phyloP scores from a whole-genome alignment of 2,329 filamentous ascomycete genomes.

The Ophiostoma pallidulum region DNA sequence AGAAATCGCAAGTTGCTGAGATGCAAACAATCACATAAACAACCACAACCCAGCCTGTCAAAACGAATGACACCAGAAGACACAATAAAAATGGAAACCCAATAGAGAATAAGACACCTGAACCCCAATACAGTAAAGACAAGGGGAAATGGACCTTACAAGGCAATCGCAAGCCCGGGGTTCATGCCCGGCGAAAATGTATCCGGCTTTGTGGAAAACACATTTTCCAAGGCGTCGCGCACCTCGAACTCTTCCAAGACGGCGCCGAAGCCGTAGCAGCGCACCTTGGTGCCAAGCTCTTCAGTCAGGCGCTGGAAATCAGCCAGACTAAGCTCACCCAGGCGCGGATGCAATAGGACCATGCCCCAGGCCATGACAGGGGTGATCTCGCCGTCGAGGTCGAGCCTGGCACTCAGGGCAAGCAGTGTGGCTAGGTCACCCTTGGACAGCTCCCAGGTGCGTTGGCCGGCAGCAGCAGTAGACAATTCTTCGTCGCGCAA shows the following conservation, averaged over 20 bases:
- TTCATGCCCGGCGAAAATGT: not conserved
- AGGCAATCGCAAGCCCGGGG: constrained; percentile 4
- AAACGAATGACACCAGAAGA: no score
- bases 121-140: no score
- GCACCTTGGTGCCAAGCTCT: constrained; percentile 68
- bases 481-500: no score
- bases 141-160: no score
- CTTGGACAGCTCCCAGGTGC: constrained; percentile 67
- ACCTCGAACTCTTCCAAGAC: constrained; percentile 62
- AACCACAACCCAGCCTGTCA: no score
- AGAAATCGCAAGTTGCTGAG: no score
- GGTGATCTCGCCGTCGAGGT: constrained; percentile 83
- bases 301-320: constrained; percentile 66
- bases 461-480: constrained; percentile 52
- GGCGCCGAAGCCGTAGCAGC: constrained; percentile 72
- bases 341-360: constrained; percentile 61
- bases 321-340: constrained; percentile 52
- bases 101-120: no score
- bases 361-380: constrained; percentile 92
- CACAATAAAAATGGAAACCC: no score
- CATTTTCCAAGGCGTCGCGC: constrained; percentile 64
- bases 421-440: constrained; percentile 71
- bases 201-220: constrained; percentile 51
- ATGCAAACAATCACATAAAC: no score
- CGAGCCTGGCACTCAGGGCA: constrained; percentile 71